Conservation (phyloP, 2,329 filamentous ascomycete genomes). For the Graphilbum fragrans region DNA sequence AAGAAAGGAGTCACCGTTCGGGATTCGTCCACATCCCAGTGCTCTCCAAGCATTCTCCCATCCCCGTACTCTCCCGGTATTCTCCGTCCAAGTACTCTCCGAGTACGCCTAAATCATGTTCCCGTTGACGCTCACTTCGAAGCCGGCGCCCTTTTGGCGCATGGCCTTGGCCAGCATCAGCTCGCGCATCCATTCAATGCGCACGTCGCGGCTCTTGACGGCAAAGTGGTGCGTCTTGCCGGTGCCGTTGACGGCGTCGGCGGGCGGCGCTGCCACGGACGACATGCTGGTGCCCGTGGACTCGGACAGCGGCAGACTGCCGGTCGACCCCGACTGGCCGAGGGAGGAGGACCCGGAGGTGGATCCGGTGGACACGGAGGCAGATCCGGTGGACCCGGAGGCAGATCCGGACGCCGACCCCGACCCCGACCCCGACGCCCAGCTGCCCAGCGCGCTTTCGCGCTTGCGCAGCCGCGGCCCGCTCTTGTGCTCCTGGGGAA, state of each 20-base stretch:
- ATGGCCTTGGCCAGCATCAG: constrained; percentile 82
- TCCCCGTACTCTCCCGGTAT: not conserved
- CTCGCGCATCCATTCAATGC: constrained; percentile 96
- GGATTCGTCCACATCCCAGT: not conserved
- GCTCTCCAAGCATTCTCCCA: not conserved
- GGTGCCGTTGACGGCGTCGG: constrained; percentile 39
- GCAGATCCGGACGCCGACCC: constrained; percentile 16
- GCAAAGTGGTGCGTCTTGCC: constrained; percentile 91
- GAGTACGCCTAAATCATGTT: constrained; percentile 48
- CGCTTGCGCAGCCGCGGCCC: constrained; percentile 38
- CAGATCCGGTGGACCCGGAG: constrained; percentile 3
- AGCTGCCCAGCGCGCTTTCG: constrained; percentile 26
- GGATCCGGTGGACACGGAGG: not conserved
- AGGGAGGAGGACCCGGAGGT: not conserved
- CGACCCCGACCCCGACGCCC: constrained; percentile 14
- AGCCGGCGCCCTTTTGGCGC: constrained; percentile 73
- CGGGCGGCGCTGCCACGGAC: constrained; percentile 24
- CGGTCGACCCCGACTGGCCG: not conserved
- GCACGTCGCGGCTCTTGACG: constrained; percentile 72
- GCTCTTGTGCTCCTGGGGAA: constrained; percentile 53
- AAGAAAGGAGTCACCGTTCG: not conserved
- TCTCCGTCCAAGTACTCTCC: not conserved
- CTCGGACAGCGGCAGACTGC: constrained; percentile 8
- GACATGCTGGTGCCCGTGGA: not conserved
- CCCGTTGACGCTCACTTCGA: constrained; percentile 71